phyloP scores from a whole-genome alignment of 2,329 filamentous ascomycete genomes.

The Leptographium wingfieldii region DNA sequence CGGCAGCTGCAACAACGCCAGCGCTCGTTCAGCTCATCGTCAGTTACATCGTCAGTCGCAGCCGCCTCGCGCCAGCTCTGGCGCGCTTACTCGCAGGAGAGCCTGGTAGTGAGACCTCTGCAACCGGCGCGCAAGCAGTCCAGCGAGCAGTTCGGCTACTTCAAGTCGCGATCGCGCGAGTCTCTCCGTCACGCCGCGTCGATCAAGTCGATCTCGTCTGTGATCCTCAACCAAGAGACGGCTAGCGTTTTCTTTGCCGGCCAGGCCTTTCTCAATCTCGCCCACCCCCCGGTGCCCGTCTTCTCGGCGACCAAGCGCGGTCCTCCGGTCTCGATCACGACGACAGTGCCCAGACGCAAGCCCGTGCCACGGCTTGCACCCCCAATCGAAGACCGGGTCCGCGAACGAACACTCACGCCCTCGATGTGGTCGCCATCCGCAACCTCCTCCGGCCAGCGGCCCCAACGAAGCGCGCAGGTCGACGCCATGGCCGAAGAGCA shows the following conservation, averaged over 20 bases:
- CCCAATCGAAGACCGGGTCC: not conserved
- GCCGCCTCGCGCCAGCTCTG: constrained; percentile 22
- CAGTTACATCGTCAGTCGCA: constrained; percentile 14
- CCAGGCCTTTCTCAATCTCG: constrained; percentile 27
- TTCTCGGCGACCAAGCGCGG: constrained; percentile 11
- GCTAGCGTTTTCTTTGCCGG: constrained; percentile 24
- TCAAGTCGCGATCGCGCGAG: constrained; percentile 38
- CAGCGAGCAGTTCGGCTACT: constrained; percentile 35
- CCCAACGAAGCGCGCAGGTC: constrained; percentile 25
- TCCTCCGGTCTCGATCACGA: not conserved
- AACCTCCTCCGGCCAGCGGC: not conserved
- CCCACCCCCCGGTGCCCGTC: constrained; percentile 19
- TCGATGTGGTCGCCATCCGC: not conserved
- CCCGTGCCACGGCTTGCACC: constrained; percentile 7
- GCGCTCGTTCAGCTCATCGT: not conserved
- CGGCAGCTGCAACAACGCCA: not conserved
- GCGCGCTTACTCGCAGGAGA: constrained; percentile 46
- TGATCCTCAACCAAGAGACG: constrained; percentile 35
- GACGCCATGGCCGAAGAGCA: constrained; percentile 24
- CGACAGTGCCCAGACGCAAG: constrained; percentile 7
- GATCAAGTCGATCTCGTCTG: constrained; percentile 41
- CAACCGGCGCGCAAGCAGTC: constrained; percentile 33
- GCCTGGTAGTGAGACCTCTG: constrained; percentile 44
- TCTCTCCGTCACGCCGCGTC: constrained; percentile 16
- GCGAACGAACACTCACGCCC: not conserved